Evolutionary conservation across 768 basidiomycete genomes (phyloP), one percentile per base, ranked within the genome.

Genomic region (Dictyophora rubrovolvata): DNA sequence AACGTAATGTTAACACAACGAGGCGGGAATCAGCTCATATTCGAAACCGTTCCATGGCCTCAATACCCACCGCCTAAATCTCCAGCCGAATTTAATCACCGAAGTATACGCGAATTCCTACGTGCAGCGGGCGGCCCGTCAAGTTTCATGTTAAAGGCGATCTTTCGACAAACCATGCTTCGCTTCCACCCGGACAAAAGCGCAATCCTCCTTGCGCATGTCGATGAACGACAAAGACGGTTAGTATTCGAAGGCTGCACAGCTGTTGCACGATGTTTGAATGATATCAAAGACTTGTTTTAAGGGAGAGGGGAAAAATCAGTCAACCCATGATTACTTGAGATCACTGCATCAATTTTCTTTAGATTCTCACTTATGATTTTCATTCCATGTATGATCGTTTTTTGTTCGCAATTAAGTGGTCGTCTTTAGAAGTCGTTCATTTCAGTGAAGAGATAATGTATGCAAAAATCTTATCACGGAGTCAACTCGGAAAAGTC

Each of bases 31-130:
- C 47, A 22, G 1, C 42, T 57, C 17, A 57, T 37, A 21, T 89
- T 91, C 73, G 69, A 73, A 48, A 75, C 74, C 52, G 79, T 88
- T 53, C 89, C 89, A 10, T 92, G 89, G 89, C 88, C 88, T 42
- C 63, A 80, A 61, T 68, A 76, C 53, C 63, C 66, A 10, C 64
- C 69, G 12, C 82, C 83, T 17, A 63, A 62, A 21, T 67, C 65
- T 47, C 70, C 72, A 2, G 77, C 74, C 28, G 83, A 82, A 54
- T 74, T 91, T 58, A 77, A 57, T 18, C 18, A 23, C 3, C 56
- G 47, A 17, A 34, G 17, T 33, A 48, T 57, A 7, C 56, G 56
- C n/a, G 56, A 28, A 35, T 57, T 57, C 21, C 17, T 57, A 10
- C n/a, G 20, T 5, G 56, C 48, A 10, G 47, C 23, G n/a, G 23